These are phyloP conservation scores for Stygiomarasmius scandens DNA, from an alignment of 1,284 basidiomycete genomes.

Conservation along the genomic window DNA sequence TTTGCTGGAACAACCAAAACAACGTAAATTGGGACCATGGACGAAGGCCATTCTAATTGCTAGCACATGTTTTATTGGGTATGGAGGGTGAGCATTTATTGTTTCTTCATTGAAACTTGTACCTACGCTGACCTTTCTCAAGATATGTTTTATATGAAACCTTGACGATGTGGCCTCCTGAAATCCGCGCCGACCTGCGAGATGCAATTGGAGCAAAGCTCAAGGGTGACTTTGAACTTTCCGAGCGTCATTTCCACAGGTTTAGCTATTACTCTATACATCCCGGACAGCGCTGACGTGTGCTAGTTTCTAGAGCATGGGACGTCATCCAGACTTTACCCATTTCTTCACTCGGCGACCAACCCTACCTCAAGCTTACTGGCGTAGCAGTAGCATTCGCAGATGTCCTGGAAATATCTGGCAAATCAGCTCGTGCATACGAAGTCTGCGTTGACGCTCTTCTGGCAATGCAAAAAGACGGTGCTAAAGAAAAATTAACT, in stretches of 20 bases:
- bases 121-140: neutral
- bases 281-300: neutral
- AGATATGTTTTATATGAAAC: constrained; percentile 67
- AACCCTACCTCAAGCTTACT: constrained; percentile 68
- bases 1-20: neutral
- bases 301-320: constrained; percentile 54
- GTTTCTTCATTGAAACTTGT: neutral
- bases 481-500: constrained; percentile 27
- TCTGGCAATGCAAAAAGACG: constrained; percentile 31
- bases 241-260: constrained; percentile 58
- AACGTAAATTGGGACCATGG: neutral
- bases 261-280: constrained; percentile 31
- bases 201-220: constrained; percentile 66
- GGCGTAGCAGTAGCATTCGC: constrained; percentile 71
- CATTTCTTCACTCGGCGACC: constrained; percentile 45
- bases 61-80: neutral
- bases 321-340: constrained; percentile 56
- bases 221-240: constrained; percentile 58
- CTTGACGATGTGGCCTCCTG: constrained; percentile 67
- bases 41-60: neutral
- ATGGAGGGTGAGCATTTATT: neutral
- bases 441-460: constrained; percentile 51
- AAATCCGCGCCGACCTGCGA: constrained; percentile 65
- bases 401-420: constrained; percentile 56
- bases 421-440: constrained; percentile 53